Percentiles rank a stretch among this genome's conserved stretches.
Conservation (phyloP, 768 basidiomycete species). For the Xanthoconium stramineum region DNA sequence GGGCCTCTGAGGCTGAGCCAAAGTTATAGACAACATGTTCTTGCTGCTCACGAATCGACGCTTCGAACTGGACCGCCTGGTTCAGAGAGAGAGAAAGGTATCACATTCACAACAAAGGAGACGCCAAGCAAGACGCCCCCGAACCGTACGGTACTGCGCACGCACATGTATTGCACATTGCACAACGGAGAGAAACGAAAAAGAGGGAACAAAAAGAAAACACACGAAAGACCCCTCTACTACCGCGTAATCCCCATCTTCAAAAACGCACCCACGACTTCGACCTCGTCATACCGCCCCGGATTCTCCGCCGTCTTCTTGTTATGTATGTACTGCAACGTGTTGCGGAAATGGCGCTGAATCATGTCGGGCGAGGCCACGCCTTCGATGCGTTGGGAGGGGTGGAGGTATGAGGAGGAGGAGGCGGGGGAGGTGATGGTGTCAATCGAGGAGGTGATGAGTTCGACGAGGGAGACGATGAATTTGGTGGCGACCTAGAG, state of each 20-base stretch:
- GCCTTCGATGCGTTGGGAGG: constrained; percentile 87
- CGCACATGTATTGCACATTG: too few species aligned
- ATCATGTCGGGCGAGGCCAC: constrained; percentile 95
- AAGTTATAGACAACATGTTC: too few species aligned
- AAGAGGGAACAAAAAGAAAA: neutral
- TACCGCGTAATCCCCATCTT: constrained; percentile 81
- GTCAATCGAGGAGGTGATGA: constrained; percentile 94
- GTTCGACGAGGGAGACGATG: constrained; percentile 92
- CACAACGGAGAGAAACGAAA: neutral
- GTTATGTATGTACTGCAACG: constrained; percentile 74
- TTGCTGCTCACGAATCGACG: too few species aligned
- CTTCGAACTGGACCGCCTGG: too few species aligned
- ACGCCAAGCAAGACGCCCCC: too few species aligned
- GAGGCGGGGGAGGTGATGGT: constrained; percentile 67
- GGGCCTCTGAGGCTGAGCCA: too few species aligned
- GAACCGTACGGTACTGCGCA: too few species aligned
- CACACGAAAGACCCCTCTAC: constrained; percentile 8
- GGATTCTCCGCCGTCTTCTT: constrained; percentile 50
- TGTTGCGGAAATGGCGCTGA: constrained; percentile 88
- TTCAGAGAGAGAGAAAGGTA: too few species aligned
- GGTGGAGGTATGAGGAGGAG: constrained; percentile 63
- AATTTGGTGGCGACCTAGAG: constrained; percentile 88
- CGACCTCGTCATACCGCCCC: constrained; percentile 79
- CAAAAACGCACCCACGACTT: constrained; percentile 80
- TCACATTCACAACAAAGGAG: too few species aligned